Conservation (phyloP, 1,284 basidiomycete species). For the Violaceomyces palustris region DNA sequence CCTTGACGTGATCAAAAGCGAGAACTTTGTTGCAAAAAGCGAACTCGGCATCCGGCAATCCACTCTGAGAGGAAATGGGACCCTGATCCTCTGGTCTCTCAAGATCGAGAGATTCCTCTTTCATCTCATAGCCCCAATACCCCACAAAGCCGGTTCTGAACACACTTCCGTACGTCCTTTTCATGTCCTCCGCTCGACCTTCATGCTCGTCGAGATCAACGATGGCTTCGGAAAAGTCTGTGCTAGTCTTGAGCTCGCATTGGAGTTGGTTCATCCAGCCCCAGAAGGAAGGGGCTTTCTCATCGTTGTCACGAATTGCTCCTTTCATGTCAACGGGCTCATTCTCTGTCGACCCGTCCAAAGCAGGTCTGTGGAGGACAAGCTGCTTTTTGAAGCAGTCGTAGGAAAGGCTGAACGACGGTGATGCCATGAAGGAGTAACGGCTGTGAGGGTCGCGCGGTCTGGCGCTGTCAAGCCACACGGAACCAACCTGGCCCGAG, state of each 20-base stretch:
- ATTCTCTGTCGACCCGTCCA: not conserved
- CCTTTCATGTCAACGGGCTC: not conserved
- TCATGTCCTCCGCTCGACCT: not conserved
- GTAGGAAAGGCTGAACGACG: constrained; percentile 43
- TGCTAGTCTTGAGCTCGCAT: constrained; percentile 10
- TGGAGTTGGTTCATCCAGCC: constrained; percentile 36
- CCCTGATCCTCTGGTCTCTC: constrained; percentile 4
- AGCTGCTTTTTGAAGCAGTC: not conserved
- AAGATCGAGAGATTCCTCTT: constrained; percentile 54
- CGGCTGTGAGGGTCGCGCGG: constrained; percentile 23
- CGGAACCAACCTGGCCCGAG: constrained; percentile 50
- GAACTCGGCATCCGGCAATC: constrained; percentile 53
- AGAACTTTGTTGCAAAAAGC: constrained; percentile 54
- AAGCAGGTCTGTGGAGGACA: not conserved
- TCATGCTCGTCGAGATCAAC: constrained; percentile 1
- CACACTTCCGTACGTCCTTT: constrained; percentile 27
- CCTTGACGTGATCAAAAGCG: constrained; percentile 52
- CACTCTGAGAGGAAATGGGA: not conserved
- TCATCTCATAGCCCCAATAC: constrained; percentile 60
- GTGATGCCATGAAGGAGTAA: constrained; percentile 44
- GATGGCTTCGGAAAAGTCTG: not conserved
- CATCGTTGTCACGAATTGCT: too few relatives aligned
- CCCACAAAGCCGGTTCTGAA: constrained; percentile 58
- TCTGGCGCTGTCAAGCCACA: constrained; percentile 57
- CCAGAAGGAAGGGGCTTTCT: too few relatives aligned